Percentiles rank a stretch among this genome's conserved stretches.
Conservation (phyloP, 2,329 filamentous ascomycete species). For the Berkeleyomyces basicola region DNA sequence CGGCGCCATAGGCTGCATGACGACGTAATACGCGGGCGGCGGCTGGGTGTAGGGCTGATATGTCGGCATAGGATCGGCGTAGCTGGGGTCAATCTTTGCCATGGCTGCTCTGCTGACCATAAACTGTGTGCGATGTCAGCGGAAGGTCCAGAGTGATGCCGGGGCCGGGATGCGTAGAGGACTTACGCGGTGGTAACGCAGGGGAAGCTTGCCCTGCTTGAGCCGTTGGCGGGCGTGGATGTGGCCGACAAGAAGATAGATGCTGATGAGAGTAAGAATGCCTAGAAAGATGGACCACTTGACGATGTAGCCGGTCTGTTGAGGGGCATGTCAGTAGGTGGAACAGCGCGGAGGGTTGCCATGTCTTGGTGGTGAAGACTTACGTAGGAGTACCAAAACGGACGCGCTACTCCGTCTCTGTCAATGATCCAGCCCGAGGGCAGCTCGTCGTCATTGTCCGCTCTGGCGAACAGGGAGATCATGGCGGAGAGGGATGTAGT, state of each 20-base stretch:
- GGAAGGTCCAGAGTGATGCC: neutral
- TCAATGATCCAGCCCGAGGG: slow-evolving; percentile 18
- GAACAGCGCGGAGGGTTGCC: neutral
- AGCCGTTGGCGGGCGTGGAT: slow-evolving; percentile 52
- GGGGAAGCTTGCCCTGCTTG: slow-evolving; percentile 44
- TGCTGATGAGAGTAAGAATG: slow-evolving; percentile 39
- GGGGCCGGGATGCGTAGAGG: neutral
- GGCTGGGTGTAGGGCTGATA: slow-evolving; percentile 21
- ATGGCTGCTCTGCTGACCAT: slow-evolving; percentile 32
- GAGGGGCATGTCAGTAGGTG: neutral
- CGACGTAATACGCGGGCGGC: slow-evolving; percentile 22
- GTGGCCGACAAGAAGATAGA: slow-evolving; percentile 52
- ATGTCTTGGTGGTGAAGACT: neutral
- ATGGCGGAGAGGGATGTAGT: neutral
- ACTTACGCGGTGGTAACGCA: slow-evolving; percentile 53
- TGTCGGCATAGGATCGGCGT: slow-evolving; percentile 27
- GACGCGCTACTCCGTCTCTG: slow-evolving; percentile 16
- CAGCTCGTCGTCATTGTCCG: slow-evolving; percentile 10
- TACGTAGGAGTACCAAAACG: slow-evolving; percentile 19
- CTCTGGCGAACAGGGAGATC: neutral
- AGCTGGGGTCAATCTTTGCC: slow-evolving; percentile 32
- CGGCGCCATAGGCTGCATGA: slow-evolving; percentile 37
- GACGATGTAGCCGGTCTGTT: slow-evolving; percentile 44
- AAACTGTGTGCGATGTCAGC: slow-evolving; percentile 24
- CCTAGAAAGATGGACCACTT: slow-evolving; percentile 55